A percentile compares a stretch with the other conserved stretches of the same genome.
These are phyloP conservation scores for Trichophyton simii DNA, from an alignment of 2,329 filamentous ascomycete genomes.

Conservation along the genomic window DNA sequence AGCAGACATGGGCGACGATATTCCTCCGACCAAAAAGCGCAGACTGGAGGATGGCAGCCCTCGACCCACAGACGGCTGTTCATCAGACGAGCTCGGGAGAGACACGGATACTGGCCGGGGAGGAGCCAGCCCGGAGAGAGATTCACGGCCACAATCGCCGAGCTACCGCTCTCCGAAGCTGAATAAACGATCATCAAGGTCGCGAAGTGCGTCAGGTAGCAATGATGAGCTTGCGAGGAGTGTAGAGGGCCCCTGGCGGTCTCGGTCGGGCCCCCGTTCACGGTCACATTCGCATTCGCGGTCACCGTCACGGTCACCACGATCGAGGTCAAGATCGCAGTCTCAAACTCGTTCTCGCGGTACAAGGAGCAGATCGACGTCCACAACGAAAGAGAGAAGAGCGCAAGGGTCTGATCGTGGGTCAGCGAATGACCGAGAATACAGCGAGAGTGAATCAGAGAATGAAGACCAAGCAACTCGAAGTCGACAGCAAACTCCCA, in stretches of 20 bases:
- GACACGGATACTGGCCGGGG: constrained; percentile 26
- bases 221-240: constrained; percentile 37
- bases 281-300: constrained; percentile 20
- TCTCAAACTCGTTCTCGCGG: neutral
- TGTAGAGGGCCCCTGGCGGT: constrained; percentile 25
- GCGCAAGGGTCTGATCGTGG: constrained; percentile 6
- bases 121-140: constrained; percentile 24
- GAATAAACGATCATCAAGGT: constrained; percentile 5
- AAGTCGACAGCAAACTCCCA: neutral
- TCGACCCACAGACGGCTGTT: constrained; percentile 19
- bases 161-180: constrained; percentile 7
- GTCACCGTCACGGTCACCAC: neutral
- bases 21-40: constrained; percentile 21
- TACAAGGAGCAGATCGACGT: constrained; percentile 3
- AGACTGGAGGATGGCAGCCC: constrained; percentile 20
- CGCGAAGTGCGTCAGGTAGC: constrained; percentile 23
- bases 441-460: constrained; percentile 16
- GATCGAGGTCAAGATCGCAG: constrained; percentile 4
- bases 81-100: constrained; percentile 30
- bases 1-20: constrained; percentile 7
- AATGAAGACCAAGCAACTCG: constrained; percentile 6
- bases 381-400: neutral
- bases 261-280: constrained; percentile 15
- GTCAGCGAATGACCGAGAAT: constrained; percentile 5
- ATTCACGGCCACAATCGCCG: neutral